Base-by-base conservation (phyloP, 1,139 yeast species). In the Barnettozyma hawaiiensis region DNA sequence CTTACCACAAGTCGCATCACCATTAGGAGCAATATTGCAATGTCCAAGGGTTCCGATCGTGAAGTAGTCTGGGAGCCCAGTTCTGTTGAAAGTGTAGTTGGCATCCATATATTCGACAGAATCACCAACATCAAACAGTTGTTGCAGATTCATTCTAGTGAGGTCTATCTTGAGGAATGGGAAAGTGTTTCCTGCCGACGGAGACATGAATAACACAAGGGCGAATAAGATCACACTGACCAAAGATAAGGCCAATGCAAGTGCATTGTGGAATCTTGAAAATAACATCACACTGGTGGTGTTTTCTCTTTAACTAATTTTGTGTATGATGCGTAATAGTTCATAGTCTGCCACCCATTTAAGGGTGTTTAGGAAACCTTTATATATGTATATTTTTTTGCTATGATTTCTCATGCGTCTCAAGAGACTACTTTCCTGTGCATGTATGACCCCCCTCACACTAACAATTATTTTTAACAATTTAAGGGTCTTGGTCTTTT, bases 51-150 rank as follows among this genome's bases (percentile, higher is more conserved):
- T 11, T 7, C 39, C 42, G 12, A 40, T 35, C 7, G 24, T 15
- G 18, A 34, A 34, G 21, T 27, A 29, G 16, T 39, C 42, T 6
- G 42, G 42, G 16, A 27, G 27, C 14, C 42, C 42, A 3, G 42
- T 23, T 34, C 35, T 15, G 14, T 39, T 23, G 26, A 34, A 29
- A 10, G 19, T 11, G 24, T 39, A 34, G 24, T 34, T 34, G 11
- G 23, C 23, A 8, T 3, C 3, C 35, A 39, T 28, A 15, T 28
- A 35, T n/a, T 21, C 20, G 6, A 27, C 21, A 4, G 35, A 21
- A 10, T 39, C 38, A 8, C 42, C 42, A 10, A 33, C 19, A 9
- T 34, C 37, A n/a, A 33, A 26, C n/a, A 22, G 23, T 7, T 22
- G 5, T 7, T 28, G 5, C 2, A 34, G 18, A 7, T 23, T 20